Conservation (phyloP, 169 alveolate genomes). For the Plasmodium reichenowi region DNA sequence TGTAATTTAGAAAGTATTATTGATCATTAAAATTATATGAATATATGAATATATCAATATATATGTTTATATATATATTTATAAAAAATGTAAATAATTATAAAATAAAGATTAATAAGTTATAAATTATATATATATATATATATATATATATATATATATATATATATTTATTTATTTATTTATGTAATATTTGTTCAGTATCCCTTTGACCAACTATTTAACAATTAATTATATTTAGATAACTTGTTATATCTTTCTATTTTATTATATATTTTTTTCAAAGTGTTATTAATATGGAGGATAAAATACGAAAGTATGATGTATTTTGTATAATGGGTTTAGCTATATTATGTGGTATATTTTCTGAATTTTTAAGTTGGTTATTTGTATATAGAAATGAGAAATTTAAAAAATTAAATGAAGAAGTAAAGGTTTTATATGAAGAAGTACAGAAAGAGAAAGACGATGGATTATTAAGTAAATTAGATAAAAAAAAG, state of each 20-base stretch:
- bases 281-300: slow-evolving; percentile 19
- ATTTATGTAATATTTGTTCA: too few relatives aligned
- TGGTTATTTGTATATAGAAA: slow-evolving; percentile 77
- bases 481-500: slow-evolving; percentile 65
- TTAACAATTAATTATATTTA: too few relatives aligned
- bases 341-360: slow-evolving; percentile 66
- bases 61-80: too few relatives aligned
- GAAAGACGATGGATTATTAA: slow-evolving; percentile 73
- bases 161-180: too few relatives aligned
- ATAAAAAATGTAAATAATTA: too few relatives aligned
- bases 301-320: slow-evolving; percentile 32
- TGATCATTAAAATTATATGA: too few relatives aligned
- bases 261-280: not conserved
- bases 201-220: too few relatives aligned
- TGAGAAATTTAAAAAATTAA: slow-evolving; percentile 45
- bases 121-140: too few relatives aligned
- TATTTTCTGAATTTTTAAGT: slow-evolving; percentile 76
- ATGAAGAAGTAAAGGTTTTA: slow-evolving; percentile 65
- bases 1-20: too few relatives aligned
- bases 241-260: not conserved
- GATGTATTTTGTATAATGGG: slow-evolving; percentile 63
- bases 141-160: not conserved
- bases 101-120: too few relatives aligned
- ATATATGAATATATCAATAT: too few relatives aligned
- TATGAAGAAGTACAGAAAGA: slow-evolving; percentile 76